Conservation (phyloP, 805 yeast genomes). For the Torulaspora franciscae region DNA sequence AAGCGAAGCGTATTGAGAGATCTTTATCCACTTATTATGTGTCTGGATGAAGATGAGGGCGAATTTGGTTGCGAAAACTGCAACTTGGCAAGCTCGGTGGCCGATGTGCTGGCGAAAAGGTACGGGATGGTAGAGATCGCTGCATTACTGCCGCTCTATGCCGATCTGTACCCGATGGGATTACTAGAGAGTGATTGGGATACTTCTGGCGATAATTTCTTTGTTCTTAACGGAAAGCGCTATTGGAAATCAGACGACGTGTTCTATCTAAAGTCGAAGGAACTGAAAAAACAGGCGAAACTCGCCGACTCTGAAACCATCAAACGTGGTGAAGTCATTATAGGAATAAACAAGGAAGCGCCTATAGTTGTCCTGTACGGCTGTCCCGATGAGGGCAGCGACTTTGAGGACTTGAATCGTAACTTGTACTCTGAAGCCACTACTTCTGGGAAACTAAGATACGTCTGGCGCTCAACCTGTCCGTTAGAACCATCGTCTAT, state of each 20-base stretch:
- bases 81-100: neutral
- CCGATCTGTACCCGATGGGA: constrained; percentile 23
- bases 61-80: constrained; percentile 1
- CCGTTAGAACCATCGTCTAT: constrained; percentile 13
- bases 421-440: constrained; percentile 55
- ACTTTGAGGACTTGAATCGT: constrained; percentile 53
- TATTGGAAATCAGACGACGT: constrained; percentile 69
- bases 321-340: constrained; percentile 55
- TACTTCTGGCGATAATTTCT: constrained; percentile 15
- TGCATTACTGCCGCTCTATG: constrained; percentile 17
- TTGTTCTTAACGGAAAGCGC: constrained; percentile 24
- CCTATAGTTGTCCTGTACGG: constrained; percentile 69
- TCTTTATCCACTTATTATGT: constrained; percentile 16
- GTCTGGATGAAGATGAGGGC: constrained; percentile 8
- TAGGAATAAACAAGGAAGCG: constrained; percentile 45
- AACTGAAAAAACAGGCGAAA: constrained; percentile 24
- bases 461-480: constrained; percentile 68
- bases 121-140: constrained; percentile 14
- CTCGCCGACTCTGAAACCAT: constrained; percentile 20
- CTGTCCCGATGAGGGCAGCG: constrained; percentile 44
- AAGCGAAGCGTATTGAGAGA: constrained; percentile 6
- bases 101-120: constrained; percentile 3
- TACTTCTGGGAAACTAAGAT: constrained; percentile 56
- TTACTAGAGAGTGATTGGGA: neutral
- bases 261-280: constrained; percentile 66